These are phyloP conservation scores for Mortierella antarctica DNA, from an alignment of 192 early-diverging fungal genomes.

Conservation along the genomic window DNA sequence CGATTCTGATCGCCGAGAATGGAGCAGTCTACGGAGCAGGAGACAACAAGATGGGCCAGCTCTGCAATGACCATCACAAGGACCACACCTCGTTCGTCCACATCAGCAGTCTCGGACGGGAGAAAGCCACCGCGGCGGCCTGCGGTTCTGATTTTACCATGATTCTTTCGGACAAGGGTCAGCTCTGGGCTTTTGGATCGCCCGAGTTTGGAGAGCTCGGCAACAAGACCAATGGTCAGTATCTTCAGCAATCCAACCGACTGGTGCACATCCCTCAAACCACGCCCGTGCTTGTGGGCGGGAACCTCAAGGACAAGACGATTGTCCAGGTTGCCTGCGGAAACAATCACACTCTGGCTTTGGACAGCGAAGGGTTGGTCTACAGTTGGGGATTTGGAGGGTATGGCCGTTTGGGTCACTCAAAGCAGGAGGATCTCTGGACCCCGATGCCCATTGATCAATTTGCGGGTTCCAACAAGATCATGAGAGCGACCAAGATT, in stretches of 20 bases:
- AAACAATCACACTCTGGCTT: conserved; percentile 69
- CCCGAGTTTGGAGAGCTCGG: conserved; percentile 65
- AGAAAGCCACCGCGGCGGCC: conserved; percentile 52
- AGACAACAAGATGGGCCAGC: conserved; percentile 62
- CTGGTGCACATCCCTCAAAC: conserved; percentile 54
- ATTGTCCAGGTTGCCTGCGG: conserved; percentile 70
- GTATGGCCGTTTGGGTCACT: conserved; percentile 71
- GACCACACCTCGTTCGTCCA: conserved; percentile 46
- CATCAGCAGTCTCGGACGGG: conserved; percentile 47
- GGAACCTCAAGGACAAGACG: conserved; percentile 24
- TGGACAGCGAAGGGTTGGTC: conserved; percentile 62
- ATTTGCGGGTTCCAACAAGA: conserved; percentile 48
- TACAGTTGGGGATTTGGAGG: conserved; percentile 76
- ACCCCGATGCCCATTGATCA: conserved; percentile 54
- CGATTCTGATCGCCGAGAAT: conserved; percentile 55
- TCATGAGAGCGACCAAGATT: conserved; percentile 48
- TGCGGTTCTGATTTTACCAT: conserved; percentile 63
- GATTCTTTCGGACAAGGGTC: conserved; percentile 56
- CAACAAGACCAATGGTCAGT: conserved; percentile 59
- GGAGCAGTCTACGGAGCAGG: conserved; percentile 60
- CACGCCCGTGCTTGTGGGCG: conserved; percentile 51
- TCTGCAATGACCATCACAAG: conserved; percentile 45
- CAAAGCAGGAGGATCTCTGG: conserved; percentile 62
- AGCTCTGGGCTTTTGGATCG: conserved; percentile 61
- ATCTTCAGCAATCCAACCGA: conserved; percentile 55